Base-by-base conservation (phyloP, 225 moss, liverwort and hornwort genomes). In the Rhytidiadelphus loreus region DNA sequence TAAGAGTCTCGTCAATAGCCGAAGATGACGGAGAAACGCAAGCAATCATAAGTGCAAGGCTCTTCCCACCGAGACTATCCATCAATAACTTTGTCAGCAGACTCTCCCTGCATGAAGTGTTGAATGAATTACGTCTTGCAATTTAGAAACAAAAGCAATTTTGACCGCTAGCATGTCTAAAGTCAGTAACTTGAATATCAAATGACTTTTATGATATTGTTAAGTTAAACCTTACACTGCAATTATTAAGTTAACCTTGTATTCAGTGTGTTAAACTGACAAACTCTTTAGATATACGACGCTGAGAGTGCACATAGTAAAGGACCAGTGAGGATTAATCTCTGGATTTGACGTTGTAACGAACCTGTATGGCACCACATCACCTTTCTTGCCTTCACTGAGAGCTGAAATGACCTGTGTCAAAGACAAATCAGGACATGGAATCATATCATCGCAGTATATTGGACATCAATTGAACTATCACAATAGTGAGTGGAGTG, bases 1-100 rank as follows among this genome's bases (percentile, higher is more conserved):
- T 99, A 71, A 99, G 92, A 33, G 98, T 99, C 89, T 99, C 97
- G 61, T 99, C 98, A 80, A 97, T 83, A 22, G 98, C 96, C 33
- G 95, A 96, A 68, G 96, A 64, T 50, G 95, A 82, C 28, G 97
- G 97, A 81, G 98, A 96, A 87, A 96, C 87, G 71, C 98, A 99
- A 50, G 98, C 98, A 88, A 99, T 96, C 97, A 99, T 96, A 57
- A 99, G 98, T 72, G 97, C 98, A 77, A 99, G 96, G 63, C 98
- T 96, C 88, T 96, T 97, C 77, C 98, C 98, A 77, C 98, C 98
- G 71, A 99, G 92, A 91, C 98, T 97, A 89, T 99, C 98, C 98
- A 99, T 99, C 88, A 99, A 87, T 86, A 99, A 80, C 88, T 99
- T 97, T 41, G 98, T 99, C 91, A 99, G 91, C 93, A 99, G 92